phyloP scores from a whole-genome alignment of 2,329 filamentous ascomycete genomes.

The Cordyceps pruinosa region DNA sequence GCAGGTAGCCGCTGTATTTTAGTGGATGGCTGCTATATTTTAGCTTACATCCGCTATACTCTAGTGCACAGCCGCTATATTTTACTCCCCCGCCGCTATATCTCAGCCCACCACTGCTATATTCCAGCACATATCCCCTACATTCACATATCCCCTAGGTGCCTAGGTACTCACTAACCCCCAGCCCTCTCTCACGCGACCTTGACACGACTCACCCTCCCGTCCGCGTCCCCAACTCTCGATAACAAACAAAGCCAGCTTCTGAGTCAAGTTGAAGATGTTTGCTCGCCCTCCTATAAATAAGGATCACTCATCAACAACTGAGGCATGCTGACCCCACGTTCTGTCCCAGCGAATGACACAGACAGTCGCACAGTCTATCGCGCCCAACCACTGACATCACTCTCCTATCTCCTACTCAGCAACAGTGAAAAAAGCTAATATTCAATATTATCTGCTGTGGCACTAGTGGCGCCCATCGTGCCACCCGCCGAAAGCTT shows the following conservation, averaged over 20 bases:
- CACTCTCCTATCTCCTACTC: neutral
- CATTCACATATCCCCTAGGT: neutral
- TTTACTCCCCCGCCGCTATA: neutral
- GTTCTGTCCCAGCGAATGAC: too few species aligned
- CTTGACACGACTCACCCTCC: conserved; percentile 8
- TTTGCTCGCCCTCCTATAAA: neutral
- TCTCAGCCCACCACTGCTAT: neutral
- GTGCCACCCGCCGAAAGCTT: neutral
- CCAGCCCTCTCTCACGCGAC: conserved; percentile 8
- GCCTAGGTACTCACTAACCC: too few species aligned
- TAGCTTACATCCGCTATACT: neutral
- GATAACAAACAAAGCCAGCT: conserved; percentile 3
- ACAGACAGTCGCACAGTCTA: too few species aligned
- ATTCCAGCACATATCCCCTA: neutral
- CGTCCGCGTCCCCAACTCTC: neutral
- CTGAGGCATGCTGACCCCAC: too few species aligned
- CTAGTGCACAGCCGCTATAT: neutral
- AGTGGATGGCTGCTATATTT: neutral
- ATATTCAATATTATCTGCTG: neutral
- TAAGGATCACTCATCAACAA: neutral
- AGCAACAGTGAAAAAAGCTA: neutral
- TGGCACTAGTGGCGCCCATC: neutral
- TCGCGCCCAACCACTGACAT: too few species aligned
- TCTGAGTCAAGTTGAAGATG: conserved; percentile 3
- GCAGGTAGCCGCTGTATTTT: neutral